Evolutionary conservation across 164 flowering plant species (phyloP), one percentile per base, ranked within the genome.

Genomic region (Liriodendron chinense): DNA sequence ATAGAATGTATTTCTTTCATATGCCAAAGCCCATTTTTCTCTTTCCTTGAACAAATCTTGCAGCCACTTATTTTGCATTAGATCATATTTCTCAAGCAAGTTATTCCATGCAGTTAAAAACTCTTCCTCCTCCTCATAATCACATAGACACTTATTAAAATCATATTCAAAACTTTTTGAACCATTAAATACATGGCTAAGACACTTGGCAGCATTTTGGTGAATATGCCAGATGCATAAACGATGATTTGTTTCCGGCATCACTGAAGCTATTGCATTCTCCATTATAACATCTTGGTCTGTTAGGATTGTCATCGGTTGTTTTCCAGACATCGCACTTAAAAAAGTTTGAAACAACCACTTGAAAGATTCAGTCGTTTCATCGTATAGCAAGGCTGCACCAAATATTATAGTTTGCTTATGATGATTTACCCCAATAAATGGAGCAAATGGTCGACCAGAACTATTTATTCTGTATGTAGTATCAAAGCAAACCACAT

Each of bases 271-370:
- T 16, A 79, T 68, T 22, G 81, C 81, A 49, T 68, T 75, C 24
- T 76, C 47, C 24, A 79, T 75, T 65, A 56, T 25, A 47, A 65
- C 53, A 68, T 68, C 61, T 26, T 79, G 72, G 49, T 79, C 78
- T 3, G 76, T 79, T n/a, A 79, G 65, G 48, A 79, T 67, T 21
- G 74, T 75, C 14, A 53, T 1, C 22, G 68, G 68, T 65, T 65
- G 26, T 22, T 65, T 22, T 22, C 68, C 68, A 2, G 12, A 25
- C 68, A 65, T 65, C 20, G 68, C 68, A 22, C 68, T 59, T 24
- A 75, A 75, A 50, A 72, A 80, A 47, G 73, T 72, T 47, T 75
- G 59, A 71, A 80, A 77, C 48, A 77, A 25, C 77, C 83, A 80
- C 28, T 24, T 21, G 48, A 80, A 77, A 9, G 78, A 70, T 25